Evolutionary conservation across 495 filamentous ascomycete species (phyloP).

Genomic region (Tuber magnatum): DNA sequence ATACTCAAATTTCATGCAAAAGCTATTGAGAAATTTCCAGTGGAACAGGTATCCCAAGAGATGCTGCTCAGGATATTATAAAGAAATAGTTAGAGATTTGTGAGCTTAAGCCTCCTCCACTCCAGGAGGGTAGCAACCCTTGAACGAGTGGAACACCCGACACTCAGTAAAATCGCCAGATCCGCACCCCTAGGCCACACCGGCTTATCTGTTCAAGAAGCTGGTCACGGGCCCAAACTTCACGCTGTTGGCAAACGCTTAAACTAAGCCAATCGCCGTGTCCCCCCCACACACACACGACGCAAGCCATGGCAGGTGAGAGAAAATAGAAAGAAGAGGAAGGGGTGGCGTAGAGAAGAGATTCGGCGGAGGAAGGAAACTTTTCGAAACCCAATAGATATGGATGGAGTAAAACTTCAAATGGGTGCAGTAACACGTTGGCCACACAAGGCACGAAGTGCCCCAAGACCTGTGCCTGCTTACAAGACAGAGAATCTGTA

Average conservation of each 20-base stretch:
- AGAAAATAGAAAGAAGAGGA: not conserved
- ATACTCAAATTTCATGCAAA: not conserved
- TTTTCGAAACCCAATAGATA: not conserved
- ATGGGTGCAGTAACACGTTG: not conserved
- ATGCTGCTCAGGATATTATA: not conserved
- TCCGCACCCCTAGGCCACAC: not conserved
- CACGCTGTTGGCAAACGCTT: not conserved
- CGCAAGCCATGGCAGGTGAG: not conserved
- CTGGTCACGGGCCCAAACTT: not conserved
- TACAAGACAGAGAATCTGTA: not conserved
- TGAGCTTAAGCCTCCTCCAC: not conserved
- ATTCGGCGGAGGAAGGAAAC: not conserved
- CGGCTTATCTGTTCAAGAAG: not conserved
- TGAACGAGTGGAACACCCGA: not conserved
- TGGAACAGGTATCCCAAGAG: not conserved
- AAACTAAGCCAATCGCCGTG: not conserved
- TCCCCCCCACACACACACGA: not conserved
- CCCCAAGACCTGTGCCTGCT: no score
- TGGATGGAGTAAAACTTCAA: no score
- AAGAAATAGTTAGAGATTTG: not conserved
- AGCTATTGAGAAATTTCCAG: not conserved
- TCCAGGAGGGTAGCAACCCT: not conserved
- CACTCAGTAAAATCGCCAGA: not conserved
- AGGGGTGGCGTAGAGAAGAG: not conserved
- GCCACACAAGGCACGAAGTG: rapidly evolving